These are phyloP conservation scores for Rhododendron ovatum DNA, from an alignment of 148 eudicot genomes.

Conservation along the genomic window DNA sequence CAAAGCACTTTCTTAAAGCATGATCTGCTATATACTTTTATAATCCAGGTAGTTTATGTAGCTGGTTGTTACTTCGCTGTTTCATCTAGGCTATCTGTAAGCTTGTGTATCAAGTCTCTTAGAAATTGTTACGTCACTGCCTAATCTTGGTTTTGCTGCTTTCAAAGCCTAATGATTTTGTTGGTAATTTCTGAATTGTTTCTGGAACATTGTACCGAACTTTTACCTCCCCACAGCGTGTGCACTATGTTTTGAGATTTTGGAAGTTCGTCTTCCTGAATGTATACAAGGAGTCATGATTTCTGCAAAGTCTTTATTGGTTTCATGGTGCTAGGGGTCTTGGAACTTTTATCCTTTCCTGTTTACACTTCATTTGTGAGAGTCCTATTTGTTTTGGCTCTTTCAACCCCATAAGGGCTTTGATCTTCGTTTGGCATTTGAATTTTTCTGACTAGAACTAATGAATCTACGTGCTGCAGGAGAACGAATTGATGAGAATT, in stretches of 20 bases:
- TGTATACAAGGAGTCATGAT: not conserved
- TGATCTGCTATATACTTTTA: slow-evolving; percentile 16
- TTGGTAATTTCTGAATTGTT: not conserved
- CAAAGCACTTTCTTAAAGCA: slow-evolving; percentile 19
- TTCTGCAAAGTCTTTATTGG: not conserved
- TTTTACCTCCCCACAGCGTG: not conserved
- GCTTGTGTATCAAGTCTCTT: slow-evolving; percentile 4
- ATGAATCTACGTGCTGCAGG: slow-evolving; percentile 44
- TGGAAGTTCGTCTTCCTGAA: not conserved
- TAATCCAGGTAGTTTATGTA: slow-evolving; percentile 19
- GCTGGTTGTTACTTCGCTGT: not conserved
- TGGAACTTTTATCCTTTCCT: not conserved
- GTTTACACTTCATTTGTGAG: not conserved
- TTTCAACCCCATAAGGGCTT: not conserved
- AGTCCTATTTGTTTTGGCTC: not conserved
- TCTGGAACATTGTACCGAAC: not conserved
- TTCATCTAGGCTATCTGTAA: not conserved
- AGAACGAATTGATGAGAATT: slow-evolving; percentile 90
- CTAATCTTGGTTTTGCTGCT: not conserved
- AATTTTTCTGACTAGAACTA: slow-evolving; percentile 9
- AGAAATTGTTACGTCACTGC: not conserved
- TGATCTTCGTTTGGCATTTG: not conserved
- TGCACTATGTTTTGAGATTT: not conserved
- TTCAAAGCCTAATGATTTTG: not conserved
- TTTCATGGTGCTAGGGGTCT: not conserved